phyloP scores from a whole-genome alignment of 352 stramenopile species.

The Globisporangium splendens region DNA sequence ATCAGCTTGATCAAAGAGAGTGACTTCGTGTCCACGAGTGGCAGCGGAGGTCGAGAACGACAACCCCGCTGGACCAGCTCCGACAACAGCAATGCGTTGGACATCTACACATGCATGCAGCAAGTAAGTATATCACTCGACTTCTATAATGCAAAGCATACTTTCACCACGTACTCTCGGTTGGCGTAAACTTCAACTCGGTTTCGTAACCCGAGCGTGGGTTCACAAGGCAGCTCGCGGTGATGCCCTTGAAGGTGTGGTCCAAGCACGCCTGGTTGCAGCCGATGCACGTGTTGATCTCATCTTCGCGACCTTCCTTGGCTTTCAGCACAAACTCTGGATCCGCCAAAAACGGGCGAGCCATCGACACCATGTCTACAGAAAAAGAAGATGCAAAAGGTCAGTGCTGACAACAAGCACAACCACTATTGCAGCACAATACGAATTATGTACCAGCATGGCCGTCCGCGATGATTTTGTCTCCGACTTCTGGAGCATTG shows the following conservation, averaged over 20 bases:
- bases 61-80: conserved; percentile 92
- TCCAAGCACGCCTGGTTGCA: conserved; percentile 96
- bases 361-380: conserved; percentile 81
- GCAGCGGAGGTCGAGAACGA: conserved; percentile 88
- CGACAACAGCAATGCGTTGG: conserved; percentile 88
- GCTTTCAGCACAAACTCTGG: conserved; percentile 93
- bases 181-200: conserved; percentile 77
- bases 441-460: conserved; percentile 35
- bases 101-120: conserved; percentile 16
- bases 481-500: conserved; percentile 91
- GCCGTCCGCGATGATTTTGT: conserved; percentile 86
- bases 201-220: conserved; percentile 94
- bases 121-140: conserved; percentile 4
- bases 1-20: conserved; percentile 89
- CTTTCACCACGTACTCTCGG: conserved; percentile 21
- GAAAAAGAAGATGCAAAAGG: not conserved
- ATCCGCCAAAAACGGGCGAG: conserved; percentile 94
- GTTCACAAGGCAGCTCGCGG: conserved; percentile 96
- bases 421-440: not conserved
- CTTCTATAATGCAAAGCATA: conserved; percentile 2
- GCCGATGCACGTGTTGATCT: conserved; percentile 99
- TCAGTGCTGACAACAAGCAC: not conserved
- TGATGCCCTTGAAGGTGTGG: conserved; percentile 96
- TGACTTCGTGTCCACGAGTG: conserved; percentile 90
- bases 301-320: conserved; percentile 78